Base-by-base conservation (phyloP, 1,139 yeast genomes). In the Blastobotrys niveus region DNA sequence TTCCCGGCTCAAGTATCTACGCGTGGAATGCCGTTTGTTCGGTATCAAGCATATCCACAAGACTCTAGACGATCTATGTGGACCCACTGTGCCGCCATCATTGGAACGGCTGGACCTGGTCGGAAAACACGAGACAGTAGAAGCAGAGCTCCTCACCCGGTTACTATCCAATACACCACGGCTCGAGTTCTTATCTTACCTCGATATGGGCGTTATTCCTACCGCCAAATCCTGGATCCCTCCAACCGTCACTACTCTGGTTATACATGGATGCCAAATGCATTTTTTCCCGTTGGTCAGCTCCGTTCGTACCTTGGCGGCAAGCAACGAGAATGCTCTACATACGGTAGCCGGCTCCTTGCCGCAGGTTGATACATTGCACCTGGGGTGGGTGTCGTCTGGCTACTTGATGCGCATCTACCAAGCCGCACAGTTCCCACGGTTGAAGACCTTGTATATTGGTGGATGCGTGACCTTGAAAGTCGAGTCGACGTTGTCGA, bases 21-120 rank as follows among this genome's bases (percentile, higher is more conserved):
- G 18, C 12, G 15, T 39, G 19, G 12, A 5, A 5, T 39, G 43
- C 33, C 18, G 10, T 2, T 15, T 32, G 10, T 6, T 32, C 10
- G 7, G 38, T 8, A 25, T 32, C 8, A 31, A 33, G 3, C 20
- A 32, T 18, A 31, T 39, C 22, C 44, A 41, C 22, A 34, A 41
- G 20, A 25, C 29, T 3, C 35, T 41, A 3, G 26, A 29, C 24
- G 44, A 34, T 20, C 17, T 41, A 31, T 34, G 40, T 19, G 44
- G 44, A 17, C 27, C 19, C 17, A 20, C 26, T 8, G 15, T 41
- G 17, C 44, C 44, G 2, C n/a, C 30, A 18, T 3, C 39, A 12
- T n/a, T 41, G 21, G 35, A 34, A 30, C 26, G 44, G 25, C 24
- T 41, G 3, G 44, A 41, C 7, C 5, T 39, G n/a, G 17, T n/a